phyloP scores from a whole-genome alignment of 768 basidiomycete species.

The Pseudohyphozyma bogoriensis region DNA sequence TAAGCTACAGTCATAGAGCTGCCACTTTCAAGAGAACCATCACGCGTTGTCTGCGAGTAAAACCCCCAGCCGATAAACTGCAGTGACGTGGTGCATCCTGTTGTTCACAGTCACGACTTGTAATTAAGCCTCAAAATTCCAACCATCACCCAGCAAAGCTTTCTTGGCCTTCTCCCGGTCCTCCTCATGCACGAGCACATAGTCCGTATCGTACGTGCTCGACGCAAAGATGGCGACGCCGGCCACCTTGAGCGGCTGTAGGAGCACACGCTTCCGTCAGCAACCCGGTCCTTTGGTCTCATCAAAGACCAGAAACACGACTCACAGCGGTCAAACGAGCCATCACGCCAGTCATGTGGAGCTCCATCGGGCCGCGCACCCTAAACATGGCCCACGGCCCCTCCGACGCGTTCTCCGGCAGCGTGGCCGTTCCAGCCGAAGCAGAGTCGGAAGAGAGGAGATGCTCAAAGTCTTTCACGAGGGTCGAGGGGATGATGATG shows the following conservation, averaged over 20 bases:
- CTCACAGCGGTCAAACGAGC: not conserved
- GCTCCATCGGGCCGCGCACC: constrained; percentile 20
- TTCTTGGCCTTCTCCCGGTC: constrained; percentile 2
- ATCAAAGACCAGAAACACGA: too few species aligned
- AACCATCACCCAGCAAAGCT: constrained; percentile 11
- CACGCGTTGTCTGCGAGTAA: too few species aligned
- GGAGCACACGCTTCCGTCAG: constrained; percentile 9
- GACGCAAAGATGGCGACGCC: constrained; percentile 25
- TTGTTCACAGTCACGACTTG: too few species aligned
- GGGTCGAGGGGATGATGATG: constrained; percentile 2
- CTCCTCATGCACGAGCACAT: constrained; percentile 21
- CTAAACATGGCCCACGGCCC: constrained; percentile 5
- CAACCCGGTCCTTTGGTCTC: too few species aligned
- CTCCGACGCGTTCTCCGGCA: not conserved
- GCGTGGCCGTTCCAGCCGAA: not conserved
- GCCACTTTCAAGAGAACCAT: too few species aligned
- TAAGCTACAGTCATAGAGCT: too few species aligned
- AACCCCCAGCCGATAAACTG: too few species aligned
- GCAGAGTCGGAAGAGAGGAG: not conserved
- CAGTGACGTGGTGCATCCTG: too few species aligned
- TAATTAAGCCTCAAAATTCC: constrained; percentile 17
- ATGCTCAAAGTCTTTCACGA: not conserved
- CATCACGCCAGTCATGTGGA: constrained; percentile 16
- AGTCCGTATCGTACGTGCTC: constrained; percentile 29
- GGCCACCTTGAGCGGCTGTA: constrained; percentile 14